These are phyloP conservation scores for Phialophora verrucosa DNA, from an alignment of 2,329 filamentous ascomycete genomes.

Conservation along the genomic window DNA sequence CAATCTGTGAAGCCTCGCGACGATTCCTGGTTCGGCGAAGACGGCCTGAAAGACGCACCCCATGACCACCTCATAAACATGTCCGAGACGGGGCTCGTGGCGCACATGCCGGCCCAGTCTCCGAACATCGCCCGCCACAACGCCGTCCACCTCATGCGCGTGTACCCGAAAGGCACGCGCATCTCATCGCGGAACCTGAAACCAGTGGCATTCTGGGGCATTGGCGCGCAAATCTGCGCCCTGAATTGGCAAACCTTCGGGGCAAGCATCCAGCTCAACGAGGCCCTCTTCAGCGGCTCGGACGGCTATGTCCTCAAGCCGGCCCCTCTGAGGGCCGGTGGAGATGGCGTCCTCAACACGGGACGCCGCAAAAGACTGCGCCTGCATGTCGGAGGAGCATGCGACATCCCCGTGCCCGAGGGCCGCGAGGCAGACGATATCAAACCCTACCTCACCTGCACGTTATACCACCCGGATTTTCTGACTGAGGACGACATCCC, in stretches of 20 bases:
- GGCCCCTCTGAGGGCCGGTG: constrained; percentile 30
- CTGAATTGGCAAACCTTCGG: constrained; percentile 40
- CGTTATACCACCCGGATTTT: constrained; percentile 35
- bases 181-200: constrained; percentile 38
- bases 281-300: constrained; percentile 38
- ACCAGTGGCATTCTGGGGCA: constrained; percentile 37
- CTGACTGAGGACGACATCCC: constrained; percentile 24
- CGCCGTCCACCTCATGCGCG: constrained; percentile 37
- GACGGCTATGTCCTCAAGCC: constrained; percentile 40
- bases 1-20: constrained; percentile 39
- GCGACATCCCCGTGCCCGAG: constrained; percentile 34
- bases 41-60: constrained; percentile 29
- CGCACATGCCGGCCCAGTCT: constrained; percentile 32
- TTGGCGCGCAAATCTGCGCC: constrained; percentile 38
- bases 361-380: constrained; percentile 29
- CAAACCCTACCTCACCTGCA: constrained; percentile 40
- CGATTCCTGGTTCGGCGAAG: constrained; percentile 37
- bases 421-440: constrained; percentile 33
- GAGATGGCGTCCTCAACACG: constrained; percentile 29
- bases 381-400: constrained; percentile 37
- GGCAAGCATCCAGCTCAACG: constrained; percentile 38
- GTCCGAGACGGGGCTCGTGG: constrained; percentile 34
- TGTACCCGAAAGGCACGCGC: constrained; percentile 39
- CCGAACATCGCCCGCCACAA: constrained; percentile 36
- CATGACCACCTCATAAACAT: constrained; percentile 39